Percentiles rank a stretch among this genome's conserved stretches.
Conservation (phyloP, 1,284 basidiomycete genomes). For the Irpex sp. region DNA sequence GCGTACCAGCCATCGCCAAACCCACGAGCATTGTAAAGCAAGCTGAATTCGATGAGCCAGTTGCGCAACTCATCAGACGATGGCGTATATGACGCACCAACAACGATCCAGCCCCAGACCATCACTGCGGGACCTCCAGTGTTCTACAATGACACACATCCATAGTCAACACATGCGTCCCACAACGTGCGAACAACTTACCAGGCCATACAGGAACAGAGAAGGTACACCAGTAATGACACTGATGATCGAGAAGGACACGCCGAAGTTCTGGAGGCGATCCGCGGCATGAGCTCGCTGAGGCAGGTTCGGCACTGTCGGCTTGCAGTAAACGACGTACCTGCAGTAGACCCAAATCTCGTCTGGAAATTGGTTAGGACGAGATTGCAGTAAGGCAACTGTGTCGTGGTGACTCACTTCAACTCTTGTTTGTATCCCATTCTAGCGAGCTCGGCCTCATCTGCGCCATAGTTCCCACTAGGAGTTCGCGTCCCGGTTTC, state of each 20-base stretch:
- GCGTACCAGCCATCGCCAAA: slow-evolving; percentile 63
- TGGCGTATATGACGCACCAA: slow-evolving; percentile 28
- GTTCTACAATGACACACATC: slow-evolving; percentile 34
- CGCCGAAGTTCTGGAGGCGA: slow-evolving; percentile 59
- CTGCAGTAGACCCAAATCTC: slow-evolving; percentile 59
- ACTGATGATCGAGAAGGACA: slow-evolving; percentile 74
- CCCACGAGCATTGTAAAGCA: slow-evolving; percentile 65
- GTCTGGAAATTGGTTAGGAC: slow-evolving; percentile 23
- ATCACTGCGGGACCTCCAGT: slow-evolving; percentile 73
- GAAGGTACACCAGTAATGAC: slow-evolving; percentile 68
- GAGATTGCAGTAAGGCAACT: not conserved
- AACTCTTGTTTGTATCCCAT: slow-evolving; percentile 79
- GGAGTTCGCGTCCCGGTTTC: slow-evolving; percentile 1
- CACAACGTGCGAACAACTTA: slow-evolving; percentile 29
- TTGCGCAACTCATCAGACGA: not conserved
- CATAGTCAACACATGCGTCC: not conserved
- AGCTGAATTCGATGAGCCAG: slow-evolving; percentile 25
- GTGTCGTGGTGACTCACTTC: slow-evolving; percentile 37
- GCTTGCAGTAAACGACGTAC: slow-evolving; percentile 29
- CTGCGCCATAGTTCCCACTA: slow-evolving; percentile 22
- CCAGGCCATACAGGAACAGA: slow-evolving; percentile 63
- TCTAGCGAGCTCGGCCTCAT: slow-evolving; percentile 63
- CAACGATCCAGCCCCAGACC: slow-evolving; percentile 73
- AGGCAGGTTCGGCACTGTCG: not conserved
- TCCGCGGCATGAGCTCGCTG: slow-evolving; percentile 8